These are phyloP conservation scores for Aspergillus brasiliensis DNA, from an alignment of 2,329 filamentous ascomycete genomes.

Conservation along the genomic window DNA sequence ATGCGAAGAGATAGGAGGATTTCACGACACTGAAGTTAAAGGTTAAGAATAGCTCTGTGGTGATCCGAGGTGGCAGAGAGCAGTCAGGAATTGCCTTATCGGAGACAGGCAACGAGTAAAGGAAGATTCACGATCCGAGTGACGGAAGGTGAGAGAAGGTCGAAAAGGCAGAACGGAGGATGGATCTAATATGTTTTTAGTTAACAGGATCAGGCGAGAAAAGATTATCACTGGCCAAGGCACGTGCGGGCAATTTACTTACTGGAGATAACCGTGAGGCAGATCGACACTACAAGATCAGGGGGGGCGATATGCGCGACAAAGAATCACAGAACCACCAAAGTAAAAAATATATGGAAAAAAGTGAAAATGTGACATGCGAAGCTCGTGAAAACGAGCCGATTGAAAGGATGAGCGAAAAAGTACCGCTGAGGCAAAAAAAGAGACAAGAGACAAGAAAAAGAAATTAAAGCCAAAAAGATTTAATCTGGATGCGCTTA, in stretches of 20 bases:
- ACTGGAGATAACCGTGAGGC: background rate
- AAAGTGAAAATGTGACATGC: background rate
- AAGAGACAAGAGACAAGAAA: conserved; percentile 1
- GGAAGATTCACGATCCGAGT: background rate
- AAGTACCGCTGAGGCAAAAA: background rate
- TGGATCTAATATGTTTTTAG: background rate
- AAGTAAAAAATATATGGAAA: background rate
- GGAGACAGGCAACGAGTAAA: background rate
- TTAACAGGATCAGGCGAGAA: background rate
- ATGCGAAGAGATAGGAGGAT: background rate
- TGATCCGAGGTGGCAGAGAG: background rate
- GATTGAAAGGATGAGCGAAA: background rate
- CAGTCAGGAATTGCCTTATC: background rate
- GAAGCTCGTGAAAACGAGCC: background rate
- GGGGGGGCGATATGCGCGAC: conserved; percentile 5
- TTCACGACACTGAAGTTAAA: background rate
- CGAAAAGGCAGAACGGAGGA: background rate
- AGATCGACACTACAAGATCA: conserved; percentile 7
- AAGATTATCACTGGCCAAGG: background rate
- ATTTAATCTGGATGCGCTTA: conserved; percentile 1
- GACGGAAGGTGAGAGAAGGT: background rate
- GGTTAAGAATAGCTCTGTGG: background rate
- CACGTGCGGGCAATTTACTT: background rate
- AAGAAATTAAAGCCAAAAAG: background rate
- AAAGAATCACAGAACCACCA: background rate